A percentile compares a stretch with the other conserved stretches of the same genome.
These are phyloP conservation scores for Ilex paraguariensis DNA, from an alignment of 305 asterid species.

Conservation along the genomic window DNA sequence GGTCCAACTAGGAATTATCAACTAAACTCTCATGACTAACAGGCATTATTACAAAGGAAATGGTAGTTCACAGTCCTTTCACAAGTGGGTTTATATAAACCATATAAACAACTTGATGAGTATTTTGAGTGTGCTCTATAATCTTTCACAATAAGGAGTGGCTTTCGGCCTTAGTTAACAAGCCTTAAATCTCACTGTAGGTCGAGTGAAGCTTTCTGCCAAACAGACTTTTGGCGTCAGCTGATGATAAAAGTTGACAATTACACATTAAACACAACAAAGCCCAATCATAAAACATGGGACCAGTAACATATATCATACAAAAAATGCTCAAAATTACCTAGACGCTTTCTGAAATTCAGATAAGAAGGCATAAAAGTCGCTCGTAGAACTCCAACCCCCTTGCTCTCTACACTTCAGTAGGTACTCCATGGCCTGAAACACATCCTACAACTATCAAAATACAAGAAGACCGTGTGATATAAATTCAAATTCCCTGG, in stretches of 20 bases:
- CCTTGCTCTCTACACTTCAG: slow-evolving; percentile 60
- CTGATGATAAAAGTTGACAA: neutral
- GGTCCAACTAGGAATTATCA: too few species aligned
- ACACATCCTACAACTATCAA: slow-evolving; percentile 5
- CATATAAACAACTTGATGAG: too few species aligned
- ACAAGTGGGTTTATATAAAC: too few species aligned
- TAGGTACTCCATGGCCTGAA: slow-evolving; percentile 87
- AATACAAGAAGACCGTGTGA: too few species aligned
- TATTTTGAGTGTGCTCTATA: neutral
- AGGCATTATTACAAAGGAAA: too few species aligned
- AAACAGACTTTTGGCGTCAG: neutral
- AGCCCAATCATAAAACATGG: neutral
- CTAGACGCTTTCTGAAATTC: slow-evolving; percentile 86
- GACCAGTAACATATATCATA: neutral
- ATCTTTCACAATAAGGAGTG: neutral
- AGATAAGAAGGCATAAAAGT: slow-evolving; percentile 53
- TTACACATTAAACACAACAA: neutral
- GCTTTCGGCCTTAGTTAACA: neutral
- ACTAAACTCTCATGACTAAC: too few species aligned
- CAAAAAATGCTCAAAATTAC: slow-evolving; percentile 26
- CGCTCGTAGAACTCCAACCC: slow-evolving; percentile 64
- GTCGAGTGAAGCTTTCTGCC: too few species aligned
- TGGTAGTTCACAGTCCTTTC: too few species aligned
- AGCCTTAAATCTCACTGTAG: too few species aligned
- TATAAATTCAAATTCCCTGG: too few species aligned